Conservation (phyloP, 169 alveolate genomes). For the Cryptosporidium sp. region DNA sequence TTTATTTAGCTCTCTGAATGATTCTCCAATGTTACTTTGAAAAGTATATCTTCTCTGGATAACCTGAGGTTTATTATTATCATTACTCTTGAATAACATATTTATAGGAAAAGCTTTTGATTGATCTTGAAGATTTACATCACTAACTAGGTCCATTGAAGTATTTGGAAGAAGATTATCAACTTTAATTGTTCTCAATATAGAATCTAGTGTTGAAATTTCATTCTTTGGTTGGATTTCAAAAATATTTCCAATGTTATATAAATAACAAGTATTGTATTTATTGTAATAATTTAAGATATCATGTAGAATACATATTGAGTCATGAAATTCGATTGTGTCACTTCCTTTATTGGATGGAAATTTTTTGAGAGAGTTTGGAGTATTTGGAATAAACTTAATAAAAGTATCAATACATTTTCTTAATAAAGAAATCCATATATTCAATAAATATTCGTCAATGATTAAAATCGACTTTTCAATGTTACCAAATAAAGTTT, state of each 20-base stretch:
- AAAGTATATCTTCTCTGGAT: slow-evolving; percentile 26
- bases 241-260: slow-evolving; percentile 24
- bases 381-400: slow-evolving; percentile 38
- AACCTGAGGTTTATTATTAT: neutral
- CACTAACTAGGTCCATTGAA: slow-evolving; percentile 16
- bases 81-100: neutral
- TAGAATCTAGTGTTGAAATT: neutral
- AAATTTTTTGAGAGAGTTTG: neutral
- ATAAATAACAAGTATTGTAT: neutral
- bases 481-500: slow-evolving; percentile 14
- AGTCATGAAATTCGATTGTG: neutral
- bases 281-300: neutral
- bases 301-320: slow-evolving; percentile 2
- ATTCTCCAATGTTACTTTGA: neutral
- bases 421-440: slow-evolving; percentile 48
- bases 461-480: slow-evolving; percentile 38
- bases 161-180: neutral
- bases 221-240: slow-evolving; percentile 6
- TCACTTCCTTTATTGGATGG: neutral
- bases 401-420: slow-evolving; percentile 45
- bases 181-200: neutral
- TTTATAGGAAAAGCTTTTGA: slow-evolving; percentile 8
- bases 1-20: neutral
- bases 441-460: slow-evolving; percentile 42
- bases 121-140: slow-evolving; percentile 10